phyloP scores from a whole-genome alignment of 148 eudicot species.

The Vaccinium corymbosum region DNA sequence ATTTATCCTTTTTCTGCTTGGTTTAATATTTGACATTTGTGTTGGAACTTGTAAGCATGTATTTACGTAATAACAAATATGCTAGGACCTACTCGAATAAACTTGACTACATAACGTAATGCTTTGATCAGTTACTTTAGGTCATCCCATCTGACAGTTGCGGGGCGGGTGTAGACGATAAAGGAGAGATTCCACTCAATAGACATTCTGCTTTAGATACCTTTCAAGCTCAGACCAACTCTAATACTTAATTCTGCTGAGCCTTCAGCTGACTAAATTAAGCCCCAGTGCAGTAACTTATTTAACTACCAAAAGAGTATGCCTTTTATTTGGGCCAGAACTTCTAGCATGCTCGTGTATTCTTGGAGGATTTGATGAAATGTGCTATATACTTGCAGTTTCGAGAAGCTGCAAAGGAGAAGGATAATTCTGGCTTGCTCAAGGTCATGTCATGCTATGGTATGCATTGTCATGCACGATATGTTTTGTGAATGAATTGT shows the following conservation, averaged over 20 bases:
- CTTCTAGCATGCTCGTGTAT: not conserved
- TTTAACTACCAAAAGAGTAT: not conserved
- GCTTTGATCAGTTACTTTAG: not conserved
- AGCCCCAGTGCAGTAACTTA: not conserved
- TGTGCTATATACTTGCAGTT: slow-evolving; percentile 46
- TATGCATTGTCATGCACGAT: slow-evolving; percentile 21
- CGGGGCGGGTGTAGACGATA: not conserved
- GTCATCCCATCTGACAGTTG: too few species aligned
- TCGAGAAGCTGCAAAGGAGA: slow-evolving; percentile 65
- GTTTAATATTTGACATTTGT: not conserved
- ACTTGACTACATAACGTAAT: slow-evolving; percentile 1
- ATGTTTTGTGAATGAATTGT: not conserved
- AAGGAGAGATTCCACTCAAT: not conserved
- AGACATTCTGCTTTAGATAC: not conserved
- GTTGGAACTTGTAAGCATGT: not conserved
- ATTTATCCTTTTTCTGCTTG: not conserved
- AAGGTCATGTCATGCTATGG: slow-evolving; percentile 86
- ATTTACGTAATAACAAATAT: not conserved
- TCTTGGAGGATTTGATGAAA: not conserved
- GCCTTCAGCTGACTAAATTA: not conserved
- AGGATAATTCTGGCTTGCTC: slow-evolving; percentile 53
- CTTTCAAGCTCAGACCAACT: not conserved
- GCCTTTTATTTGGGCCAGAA: not conserved
- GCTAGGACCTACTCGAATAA: not conserved
- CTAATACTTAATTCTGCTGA: not conserved